A percentile compares a stretch with the other conserved stretches of the same genome.
phyloP scores from a whole-genome alignment of 768 basidiomycete species.

The Termitomyces titanicus region DNA sequence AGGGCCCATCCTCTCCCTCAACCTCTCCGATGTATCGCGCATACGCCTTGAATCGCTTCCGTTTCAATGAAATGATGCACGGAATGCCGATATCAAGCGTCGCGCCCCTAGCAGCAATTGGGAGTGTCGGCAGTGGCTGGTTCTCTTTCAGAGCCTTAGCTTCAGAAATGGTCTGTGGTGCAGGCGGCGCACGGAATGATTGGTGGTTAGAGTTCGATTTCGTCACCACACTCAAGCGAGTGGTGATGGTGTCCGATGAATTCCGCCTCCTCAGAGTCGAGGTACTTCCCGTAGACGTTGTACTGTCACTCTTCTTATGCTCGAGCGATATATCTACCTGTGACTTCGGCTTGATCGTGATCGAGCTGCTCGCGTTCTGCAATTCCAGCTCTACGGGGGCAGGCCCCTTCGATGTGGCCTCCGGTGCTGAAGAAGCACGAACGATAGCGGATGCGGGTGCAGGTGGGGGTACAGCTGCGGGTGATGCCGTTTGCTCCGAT shows the following conservation, averaged over 20 bases:
- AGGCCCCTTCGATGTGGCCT: conserved; percentile 8
- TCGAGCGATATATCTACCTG: conserved; percentile 23
- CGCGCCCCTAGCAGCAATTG: conserved; percentile 47
- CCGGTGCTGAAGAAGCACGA: not conserved
- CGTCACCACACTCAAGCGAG: conserved; percentile 17
- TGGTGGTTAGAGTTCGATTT: not conserved
- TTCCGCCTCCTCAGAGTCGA: conserved; percentile 37
- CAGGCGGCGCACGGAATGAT: not conserved
- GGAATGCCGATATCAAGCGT: conserved; percentile 86
- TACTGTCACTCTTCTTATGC: conserved; percentile 44
- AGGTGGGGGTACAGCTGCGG: not conserved
- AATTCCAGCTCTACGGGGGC: conserved; percentile 9
- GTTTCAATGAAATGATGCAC: conserved; percentile 82
- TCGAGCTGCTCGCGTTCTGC: conserved; percentile 18
- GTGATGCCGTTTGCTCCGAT: conserved; percentile 2
- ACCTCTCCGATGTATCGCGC: conserved; percentile 89
- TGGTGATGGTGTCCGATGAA: conserved; percentile 46
- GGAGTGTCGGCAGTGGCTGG: conserved; percentile 16
- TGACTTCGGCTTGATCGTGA: conserved; percentile 22
- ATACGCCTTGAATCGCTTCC: conserved; percentile 80
- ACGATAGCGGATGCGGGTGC: not conserved
- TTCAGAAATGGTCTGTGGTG: conserved; percentile 7
- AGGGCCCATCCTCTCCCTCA: conserved; percentile 74
- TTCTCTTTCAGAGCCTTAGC: conserved; percentile 16
- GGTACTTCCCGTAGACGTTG: conserved; percentile 37